Evolutionary conservation across 768 basidiomycete genomes (phyloP), one percentile per base, ranked within the genome.

Genomic region (Grammothele lineata): DNA sequence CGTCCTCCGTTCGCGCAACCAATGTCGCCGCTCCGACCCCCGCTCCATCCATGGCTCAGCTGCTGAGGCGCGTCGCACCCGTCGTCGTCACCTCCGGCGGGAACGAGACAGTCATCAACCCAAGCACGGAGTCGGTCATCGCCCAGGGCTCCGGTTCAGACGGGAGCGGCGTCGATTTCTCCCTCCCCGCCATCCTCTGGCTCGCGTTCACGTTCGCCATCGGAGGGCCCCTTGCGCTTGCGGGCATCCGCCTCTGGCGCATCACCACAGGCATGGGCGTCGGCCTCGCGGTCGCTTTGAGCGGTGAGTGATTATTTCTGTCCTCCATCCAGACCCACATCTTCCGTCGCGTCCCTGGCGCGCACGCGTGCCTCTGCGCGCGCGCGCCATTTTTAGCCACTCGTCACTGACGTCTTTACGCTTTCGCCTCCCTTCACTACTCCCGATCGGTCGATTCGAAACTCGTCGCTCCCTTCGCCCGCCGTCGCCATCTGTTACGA

Each of bases 71-170:
- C 19, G 34, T 37, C 6, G 21, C 44, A 3, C 50, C 45, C 5
- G 35, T 43, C 25, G 47, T 57, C 33, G 47, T 54, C 22, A 50
- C 47, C 14, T 54, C 47, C 37, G 80, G 80, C 12, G 66, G 63
- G 19, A 66, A 65, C 2, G 37, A 63, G 43, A 46, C 46, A 21
- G 71, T 81, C 15, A 68, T 77, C 53, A 69, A 79, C 52, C 63
- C 77, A 5, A 24, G 37, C 21, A 76, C 78, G 0, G 62, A 64
- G n/a, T 55, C 65, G 40, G 47, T 61, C 21, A 69, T 83, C 8
- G 65, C 72, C 5, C 84, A 86, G 60, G 77, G 76, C 0, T 46
- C 67, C 4, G 83, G 76, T 3, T 69, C 79, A 2, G 84, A 86
- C 56, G 84, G 82, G 7, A 68, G 75, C 24, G 83, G 84, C 5